Evolutionary conservation across 2,329 filamentous ascomycete species (phyloP).

Genomic region (Sclerotinia minor): DNA sequence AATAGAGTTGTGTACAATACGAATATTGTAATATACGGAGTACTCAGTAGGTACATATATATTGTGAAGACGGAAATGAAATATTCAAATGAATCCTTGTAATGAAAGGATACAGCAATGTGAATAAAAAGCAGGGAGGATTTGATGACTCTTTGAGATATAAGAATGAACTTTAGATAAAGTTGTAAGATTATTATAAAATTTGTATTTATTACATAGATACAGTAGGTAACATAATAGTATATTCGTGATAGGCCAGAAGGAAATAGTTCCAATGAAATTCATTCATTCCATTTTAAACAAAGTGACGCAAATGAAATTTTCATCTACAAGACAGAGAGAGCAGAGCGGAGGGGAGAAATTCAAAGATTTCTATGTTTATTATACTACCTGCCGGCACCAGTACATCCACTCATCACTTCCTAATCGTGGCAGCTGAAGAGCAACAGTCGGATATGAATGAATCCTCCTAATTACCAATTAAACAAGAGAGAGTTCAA

Average conservation of each 20-base stretch:
- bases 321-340: not conserved
- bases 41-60: too few species aligned
- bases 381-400: not conserved
- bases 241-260: not conserved
- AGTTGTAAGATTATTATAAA: too few species aligned
- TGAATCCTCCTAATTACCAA: too few species aligned
- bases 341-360: not conserved
- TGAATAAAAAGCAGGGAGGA: too few species aligned
- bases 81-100: too few species aligned
- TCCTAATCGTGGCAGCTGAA: not conserved
- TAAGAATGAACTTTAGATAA: too few species aligned
- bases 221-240: not conserved
- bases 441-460: not conserved
- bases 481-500: too few species aligned
- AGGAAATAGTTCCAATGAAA: not conserved
- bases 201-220: too few species aligned
- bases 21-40: not conserved
- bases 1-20: not conserved
- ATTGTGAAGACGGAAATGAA: too few species aligned
- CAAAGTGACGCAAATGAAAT: not conserved
- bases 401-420: not conserved
- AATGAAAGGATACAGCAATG: too few species aligned
- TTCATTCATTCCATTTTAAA: too few species aligned
- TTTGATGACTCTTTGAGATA: too few species aligned
- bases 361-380: not conserved